Evolutionary conservation across 2,329 filamentous ascomycete genomes (phyloP).

Genomic region (Trichoderma sp.): DNA sequence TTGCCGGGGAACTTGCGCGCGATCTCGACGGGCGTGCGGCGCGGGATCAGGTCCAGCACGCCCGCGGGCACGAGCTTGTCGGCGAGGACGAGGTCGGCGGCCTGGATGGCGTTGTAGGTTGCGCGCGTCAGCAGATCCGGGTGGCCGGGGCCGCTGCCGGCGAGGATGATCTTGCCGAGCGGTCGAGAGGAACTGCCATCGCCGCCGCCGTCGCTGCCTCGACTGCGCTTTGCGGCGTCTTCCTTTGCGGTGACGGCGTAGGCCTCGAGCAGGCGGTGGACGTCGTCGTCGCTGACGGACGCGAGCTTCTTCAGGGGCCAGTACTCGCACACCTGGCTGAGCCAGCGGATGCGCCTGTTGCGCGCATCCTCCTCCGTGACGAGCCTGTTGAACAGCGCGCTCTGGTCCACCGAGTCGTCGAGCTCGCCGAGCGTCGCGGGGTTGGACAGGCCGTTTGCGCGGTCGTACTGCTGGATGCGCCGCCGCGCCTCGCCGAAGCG

Average conservation of each 20-base stretch:
- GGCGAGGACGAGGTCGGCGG: constrained; percentile 77
- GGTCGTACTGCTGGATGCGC: constrained; percentile 76
- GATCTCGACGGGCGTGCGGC: constrained; percentile 85
- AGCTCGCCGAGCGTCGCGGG: constrained; percentile 39
- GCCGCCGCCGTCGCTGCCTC: constrained; percentile 23
- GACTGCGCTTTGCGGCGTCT: background rate
- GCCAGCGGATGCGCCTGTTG: constrained; percentile 84
- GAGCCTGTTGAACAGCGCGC: constrained; percentile 80
- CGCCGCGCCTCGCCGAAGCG: constrained; percentile 73
- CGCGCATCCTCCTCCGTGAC: constrained; percentile 74
- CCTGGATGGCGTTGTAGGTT: constrained; percentile 73
- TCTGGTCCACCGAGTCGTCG: constrained; percentile 71
- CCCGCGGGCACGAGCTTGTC: constrained; percentile 84
- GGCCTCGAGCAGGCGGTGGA: constrained; percentile 72
- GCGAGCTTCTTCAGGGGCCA: constrained; percentile 88
- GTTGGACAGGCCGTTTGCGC: constrained; percentile 52
- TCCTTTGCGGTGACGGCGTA: constrained; percentile 52
- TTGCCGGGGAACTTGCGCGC: constrained; percentile 98
- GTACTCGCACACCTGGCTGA: constrained; percentile 96
- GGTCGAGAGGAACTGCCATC: constrained; percentile 33
- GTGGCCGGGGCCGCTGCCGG: constrained; percentile 89
- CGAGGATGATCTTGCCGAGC: constrained; percentile 76
- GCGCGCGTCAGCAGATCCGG: constrained; percentile 87
- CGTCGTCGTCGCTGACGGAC: constrained; percentile 75
- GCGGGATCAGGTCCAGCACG: constrained; percentile 86